Evolutionary conservation across 495 filamentous ascomycete species (phyloP).

Genomic region (Aspergillus bridgeri): DNA sequence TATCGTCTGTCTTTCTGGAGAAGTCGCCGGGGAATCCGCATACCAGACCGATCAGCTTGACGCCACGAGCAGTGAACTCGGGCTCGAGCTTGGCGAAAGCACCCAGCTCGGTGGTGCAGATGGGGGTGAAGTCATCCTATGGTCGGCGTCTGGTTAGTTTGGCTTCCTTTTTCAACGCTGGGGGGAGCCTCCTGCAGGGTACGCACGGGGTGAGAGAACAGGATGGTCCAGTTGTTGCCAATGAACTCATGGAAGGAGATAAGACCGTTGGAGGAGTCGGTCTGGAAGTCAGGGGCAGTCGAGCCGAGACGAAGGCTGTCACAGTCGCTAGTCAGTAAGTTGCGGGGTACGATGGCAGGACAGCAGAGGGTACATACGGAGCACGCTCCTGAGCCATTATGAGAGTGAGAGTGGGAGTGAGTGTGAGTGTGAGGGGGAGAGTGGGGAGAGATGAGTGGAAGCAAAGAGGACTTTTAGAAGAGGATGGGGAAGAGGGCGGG

Average conservation of each 20-base stretch:
- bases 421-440: constrained; percentile 2
- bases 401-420: constrained; percentile 15
- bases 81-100: constrained; percentile 96
- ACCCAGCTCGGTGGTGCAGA: constrained; percentile 98
- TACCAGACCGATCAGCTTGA: constrained; percentile 93
- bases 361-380: constrained; percentile 41
- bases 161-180: too few relatives aligned
- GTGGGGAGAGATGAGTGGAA: constrained; percentile 4
- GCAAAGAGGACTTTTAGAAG: background rate
- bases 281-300: constrained; percentile 88
- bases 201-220: constrained; percentile 94
- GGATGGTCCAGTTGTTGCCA: constrained; percentile 87
- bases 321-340: background rate
- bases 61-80: constrained; percentile 89
- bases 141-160: background rate
- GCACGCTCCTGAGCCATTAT: constrained; percentile 52
- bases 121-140: constrained; percentile 73
- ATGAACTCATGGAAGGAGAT: constrained; percentile 99
- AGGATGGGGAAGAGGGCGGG: constrained; percentile 8
- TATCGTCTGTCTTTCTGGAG: too few relatives aligned
- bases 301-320: constrained; percentile 80
- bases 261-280: constrained; percentile 83
- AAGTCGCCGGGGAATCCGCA: constrained; percentile 52
- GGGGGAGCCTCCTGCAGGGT: constrained; percentile 14
- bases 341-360: background rate